Evolutionary conservation across 495 filamentous ascomycete species (phyloP).

Genomic region (Stereocaulon alpinum): DNA sequence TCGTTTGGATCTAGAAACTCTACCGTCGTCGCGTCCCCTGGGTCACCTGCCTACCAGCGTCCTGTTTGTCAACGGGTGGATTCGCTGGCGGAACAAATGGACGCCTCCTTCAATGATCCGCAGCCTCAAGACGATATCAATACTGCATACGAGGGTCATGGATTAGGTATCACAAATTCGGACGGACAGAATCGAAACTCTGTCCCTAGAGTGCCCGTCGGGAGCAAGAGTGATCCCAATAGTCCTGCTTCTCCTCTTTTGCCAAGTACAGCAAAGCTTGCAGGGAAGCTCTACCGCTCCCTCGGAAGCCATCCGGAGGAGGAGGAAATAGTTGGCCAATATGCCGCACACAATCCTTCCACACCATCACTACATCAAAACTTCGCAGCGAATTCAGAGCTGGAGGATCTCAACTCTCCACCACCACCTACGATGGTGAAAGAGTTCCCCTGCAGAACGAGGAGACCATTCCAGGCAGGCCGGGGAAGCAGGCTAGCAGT

Average conservation of each 20-base stretch:
- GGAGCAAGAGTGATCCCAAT: background rate
- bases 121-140: background rate
- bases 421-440: background rate
- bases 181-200: background rate
- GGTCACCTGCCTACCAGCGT: background rate
- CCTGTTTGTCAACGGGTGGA: background rate
- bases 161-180: constrained; percentile 11
- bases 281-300: background rate
- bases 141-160: constrained; percentile 7
- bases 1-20: background rate
- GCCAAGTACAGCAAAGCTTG: constrained; percentile 4
- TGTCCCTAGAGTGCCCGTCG: background rate
- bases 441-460: constrained; percentile 16
- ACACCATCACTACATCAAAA: constrained; percentile 1
- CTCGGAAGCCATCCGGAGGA: background rate
- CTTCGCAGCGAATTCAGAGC: constrained; percentile 11
- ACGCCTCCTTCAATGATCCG: background rate
- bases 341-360: background rate
- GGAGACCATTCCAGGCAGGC: constrained; percentile 22
- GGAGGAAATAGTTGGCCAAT: background rate
- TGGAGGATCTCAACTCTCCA: constrained; percentile 3
- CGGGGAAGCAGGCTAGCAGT: constrained; percentile 48
- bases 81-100: background rate
- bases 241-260: constrained; percentile 6
- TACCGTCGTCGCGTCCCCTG: background rate